Evolutionary conservation across 1,284 basidiomycete genomes (phyloP).

Genomic region (Apiotrichum brassicae): DNA sequence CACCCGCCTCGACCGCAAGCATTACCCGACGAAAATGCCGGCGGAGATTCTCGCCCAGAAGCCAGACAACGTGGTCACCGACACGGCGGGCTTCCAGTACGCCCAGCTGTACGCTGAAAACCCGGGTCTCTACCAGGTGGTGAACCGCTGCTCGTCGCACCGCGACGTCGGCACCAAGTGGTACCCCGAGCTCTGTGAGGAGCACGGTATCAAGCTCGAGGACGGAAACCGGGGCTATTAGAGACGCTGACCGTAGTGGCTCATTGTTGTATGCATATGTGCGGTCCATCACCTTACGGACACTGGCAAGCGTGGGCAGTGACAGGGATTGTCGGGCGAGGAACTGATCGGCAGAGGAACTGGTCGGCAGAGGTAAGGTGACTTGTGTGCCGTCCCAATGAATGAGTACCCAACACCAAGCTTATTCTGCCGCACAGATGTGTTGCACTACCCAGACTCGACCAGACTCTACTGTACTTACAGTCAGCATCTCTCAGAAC

Average conservation of each 20-base stretch:
- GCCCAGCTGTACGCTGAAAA: conserved; percentile 13
- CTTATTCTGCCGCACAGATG: too few species aligned
- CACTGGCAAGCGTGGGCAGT: too few species aligned
- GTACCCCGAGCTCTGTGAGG: conserved; percentile 12
- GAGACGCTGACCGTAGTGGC: too few species aligned
- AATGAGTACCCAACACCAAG: too few species aligned
- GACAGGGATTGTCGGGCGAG: too few species aligned
- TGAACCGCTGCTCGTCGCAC: conserved; percentile 16
- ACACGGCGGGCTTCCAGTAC: conserved; percentile 19
- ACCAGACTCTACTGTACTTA: too few species aligned
- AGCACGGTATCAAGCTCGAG: conserved; percentile 12
- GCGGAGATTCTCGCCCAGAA: conserved; percentile 12
- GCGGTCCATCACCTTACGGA: too few species aligned
- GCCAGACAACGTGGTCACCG: conserved; percentile 13
- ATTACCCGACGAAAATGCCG: conserved; percentile 8
- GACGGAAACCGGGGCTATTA: conserved; percentile 9
- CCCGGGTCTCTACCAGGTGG: conserved; percentile 12
- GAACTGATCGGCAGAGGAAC: too few species aligned
- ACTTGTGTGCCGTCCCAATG: too few species aligned
- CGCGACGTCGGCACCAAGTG: conserved; percentile 17
- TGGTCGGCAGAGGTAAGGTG: too few species aligned
- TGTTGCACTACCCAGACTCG: too few species aligned
- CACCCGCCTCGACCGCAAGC: conserved; percentile 12
- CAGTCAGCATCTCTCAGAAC: too few species aligned
- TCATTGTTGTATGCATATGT: background rate